Evolutionary conservation across 495 filamentous ascomycete species (phyloP).

Genomic region (Penicillium argentinense): DNA sequence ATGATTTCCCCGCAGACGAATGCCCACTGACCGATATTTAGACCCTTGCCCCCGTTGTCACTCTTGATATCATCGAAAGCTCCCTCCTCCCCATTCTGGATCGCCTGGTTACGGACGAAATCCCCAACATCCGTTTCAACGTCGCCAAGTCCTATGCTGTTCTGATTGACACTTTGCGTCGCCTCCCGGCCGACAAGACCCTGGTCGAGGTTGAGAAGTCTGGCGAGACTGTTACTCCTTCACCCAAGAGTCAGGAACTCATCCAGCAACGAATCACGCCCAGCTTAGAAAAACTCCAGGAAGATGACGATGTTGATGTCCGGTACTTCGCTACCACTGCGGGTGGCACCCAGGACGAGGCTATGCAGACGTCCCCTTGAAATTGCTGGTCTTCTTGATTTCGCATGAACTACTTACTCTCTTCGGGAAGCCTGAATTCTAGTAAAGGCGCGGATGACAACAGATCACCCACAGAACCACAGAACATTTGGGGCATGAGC

Average conservation of each 20-base stretch:
- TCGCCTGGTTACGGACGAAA: conserved; percentile 86
- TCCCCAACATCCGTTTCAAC: conserved; percentile 99
- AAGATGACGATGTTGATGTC: conserved; percentile 97
- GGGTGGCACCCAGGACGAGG: conserved; percentile 47
- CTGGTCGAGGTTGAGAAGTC: conserved; percentile 80
- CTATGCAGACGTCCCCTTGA: conserved; percentile 52
- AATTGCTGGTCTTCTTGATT: conserved; percentile 1
- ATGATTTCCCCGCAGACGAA: too few species aligned
- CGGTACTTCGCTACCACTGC: conserved; percentile 88
- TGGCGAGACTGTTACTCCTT: conserved; percentile 59
- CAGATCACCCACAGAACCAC: conserved; percentile 21
- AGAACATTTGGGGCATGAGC: conserved; percentile 19
- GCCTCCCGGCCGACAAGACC: conserved; percentile 84
- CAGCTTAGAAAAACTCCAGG: conserved; percentile 88
- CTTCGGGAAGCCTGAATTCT: conserved; percentile 2
- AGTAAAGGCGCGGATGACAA: conserved; percentile 13
- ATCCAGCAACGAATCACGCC: conserved; percentile 87
- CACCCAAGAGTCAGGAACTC: conserved; percentile 73
- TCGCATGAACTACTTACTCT: conserved; percentile 15
- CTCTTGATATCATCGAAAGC: conserved; percentile 84
- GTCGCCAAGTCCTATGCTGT: conserved; percentile 95
- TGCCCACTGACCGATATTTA: conserved; percentile 52
- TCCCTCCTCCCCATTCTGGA: conserved; percentile 96
- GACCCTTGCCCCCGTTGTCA: conserved; percentile 93
- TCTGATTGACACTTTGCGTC: conserved; percentile 83